A percentile compares a stretch with the other conserved stretches of the same genome.
These are phyloP conservation scores for Sugiyamaella pinicola DNA, from an alignment of 1,139 yeast genomes.

Conservation along the genomic window DNA sequence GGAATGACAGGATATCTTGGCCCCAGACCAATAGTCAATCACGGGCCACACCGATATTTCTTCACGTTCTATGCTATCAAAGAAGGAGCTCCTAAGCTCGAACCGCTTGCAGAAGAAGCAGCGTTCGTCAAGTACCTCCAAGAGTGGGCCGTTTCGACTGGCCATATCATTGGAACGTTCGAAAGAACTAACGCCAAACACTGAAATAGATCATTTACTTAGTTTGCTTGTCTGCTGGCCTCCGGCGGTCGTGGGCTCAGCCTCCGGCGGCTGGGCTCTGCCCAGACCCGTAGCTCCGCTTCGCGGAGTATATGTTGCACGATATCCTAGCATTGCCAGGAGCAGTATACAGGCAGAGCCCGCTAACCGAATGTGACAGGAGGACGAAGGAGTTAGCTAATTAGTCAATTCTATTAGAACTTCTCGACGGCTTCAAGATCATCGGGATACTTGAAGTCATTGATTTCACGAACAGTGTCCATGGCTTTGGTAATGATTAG, in stretches of 20 bases:
- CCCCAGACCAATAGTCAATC: slow-evolving; percentile 29
- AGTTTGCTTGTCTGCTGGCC: background rate
- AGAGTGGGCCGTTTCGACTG: slow-evolving; percentile 27
- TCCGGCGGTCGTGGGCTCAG: too few relatives aligned
- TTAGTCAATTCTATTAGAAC: too few relatives aligned
- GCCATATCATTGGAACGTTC: slow-evolving; percentile 28
- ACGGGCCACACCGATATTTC: slow-evolving; percentile 32
- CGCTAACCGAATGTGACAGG: too few relatives aligned
- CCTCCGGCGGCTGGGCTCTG: background rate
- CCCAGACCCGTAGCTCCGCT: background rate
- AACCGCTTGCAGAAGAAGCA: slow-evolving; percentile 18
- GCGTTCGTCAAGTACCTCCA: slow-evolving; percentile 11
- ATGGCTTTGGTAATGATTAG: slow-evolving; percentile 49
- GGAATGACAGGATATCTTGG: slow-evolving; percentile 28
- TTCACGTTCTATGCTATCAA: slow-evolving; percentile 29
- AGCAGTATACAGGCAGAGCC: too few relatives aligned
- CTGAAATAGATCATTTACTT: background rate
- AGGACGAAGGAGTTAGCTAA: too few relatives aligned
- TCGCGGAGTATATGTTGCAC: too few relatives aligned
- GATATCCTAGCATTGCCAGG: too few relatives aligned
- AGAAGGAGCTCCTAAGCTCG: slow-evolving; percentile 11
- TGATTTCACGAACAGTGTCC: slow-evolving; percentile 50
- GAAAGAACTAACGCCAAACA: slow-evolving; percentile 30
- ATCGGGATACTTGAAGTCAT: slow-evolving; percentile 49
- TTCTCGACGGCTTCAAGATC: slow-evolving; percentile 36